Base-by-base conservation (phyloP, 2,329 filamentous ascomycete species). In the Corynespora cassiicola region DNA sequence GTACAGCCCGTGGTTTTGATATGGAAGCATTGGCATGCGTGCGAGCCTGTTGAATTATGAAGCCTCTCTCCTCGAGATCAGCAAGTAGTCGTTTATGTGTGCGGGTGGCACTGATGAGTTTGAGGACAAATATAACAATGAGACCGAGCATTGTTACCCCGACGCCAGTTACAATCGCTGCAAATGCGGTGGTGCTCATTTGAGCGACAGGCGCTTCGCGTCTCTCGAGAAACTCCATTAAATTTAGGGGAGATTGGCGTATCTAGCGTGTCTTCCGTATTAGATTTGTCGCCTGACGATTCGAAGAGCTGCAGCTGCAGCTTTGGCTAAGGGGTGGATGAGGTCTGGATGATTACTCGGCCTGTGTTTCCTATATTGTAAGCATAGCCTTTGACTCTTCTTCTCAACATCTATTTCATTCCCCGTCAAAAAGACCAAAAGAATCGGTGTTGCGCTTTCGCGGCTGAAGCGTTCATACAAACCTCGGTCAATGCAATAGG, bases 1-100 rank as follows among this genome's bases (percentile, higher is more conserved):
- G 44, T 1, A 65, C 58, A 24, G 56, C 42, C 36, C 61, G 64
- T n/a, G 63, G 64, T 33, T 49, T 61, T 8, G 55, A 31, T 6
- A 64, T 30, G 4, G 45, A 28, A 7, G 48, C 44, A 32, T 52
- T 54, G 24, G 28, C 42, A 9, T 50, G 51, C 17, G 46, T 50
- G 19, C 51, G 54, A 11, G 54, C 44, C 32, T 58, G 53, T 21
- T 49, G 51, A 17, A 65, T 52, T 2, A 44, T 45, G 11, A 66
- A 37, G 5, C 63, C 63, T 45, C 63, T 48, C 34, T 63, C 52
- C 36, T 68, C 63, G 8, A 68, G 42, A 38, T 65, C 62, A 11
- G 56, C 56, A 15, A 66, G 43, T 1, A 63, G 47, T 18, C 56
- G 51, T 39, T 59, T 61, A 31, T 68, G 63, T 19, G 42, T 54